Conservation (phyloP, 2,329 filamentous ascomycete genomes). For the Podosphaera fusca region DNA sequence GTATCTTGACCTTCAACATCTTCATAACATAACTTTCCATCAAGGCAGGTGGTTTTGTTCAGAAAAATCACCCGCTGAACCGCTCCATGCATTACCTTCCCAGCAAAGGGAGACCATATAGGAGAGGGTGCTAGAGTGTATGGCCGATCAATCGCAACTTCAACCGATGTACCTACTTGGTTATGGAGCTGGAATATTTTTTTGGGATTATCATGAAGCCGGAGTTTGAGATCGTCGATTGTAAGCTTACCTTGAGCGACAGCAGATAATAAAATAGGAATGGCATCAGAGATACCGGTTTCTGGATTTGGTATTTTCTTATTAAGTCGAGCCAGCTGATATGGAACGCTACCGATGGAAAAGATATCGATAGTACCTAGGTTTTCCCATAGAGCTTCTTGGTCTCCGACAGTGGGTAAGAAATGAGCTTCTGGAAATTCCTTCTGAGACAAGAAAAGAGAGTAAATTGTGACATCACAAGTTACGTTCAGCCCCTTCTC, state of each 20-base stretch:
- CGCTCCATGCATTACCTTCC: constrained; percentile 42
- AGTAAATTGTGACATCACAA: constrained; percentile 63
- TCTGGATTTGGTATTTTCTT: constrained; percentile 31
- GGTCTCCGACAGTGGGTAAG: constrained; percentile 44
- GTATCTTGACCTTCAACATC: constrained; percentile 46
- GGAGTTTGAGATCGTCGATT: constrained; percentile 46
- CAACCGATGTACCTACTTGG: constrained; percentile 47
- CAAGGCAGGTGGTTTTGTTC: constrained; percentile 50
- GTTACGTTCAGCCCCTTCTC: constrained; percentile 63
- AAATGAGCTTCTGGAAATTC: constrained; percentile 45
- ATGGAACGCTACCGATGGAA: constrained; percentile 56
- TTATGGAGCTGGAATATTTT: constrained; percentile 67
- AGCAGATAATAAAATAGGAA: constrained; percentile 54
- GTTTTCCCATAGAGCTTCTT: constrained; percentile 52
- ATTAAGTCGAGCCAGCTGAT: constrained; percentile 40
- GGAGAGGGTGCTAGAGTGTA: constrained; percentile 31
- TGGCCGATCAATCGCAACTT: constrained; percentile 53
- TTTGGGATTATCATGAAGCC: constrained; percentile 58
- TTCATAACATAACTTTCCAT: constrained; percentile 37
- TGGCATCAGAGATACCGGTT: constrained; percentile 46
- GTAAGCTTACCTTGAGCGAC: constrained; percentile 51
- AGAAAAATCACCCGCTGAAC: constrained; percentile 58
- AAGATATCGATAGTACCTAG: constrained; percentile 54
- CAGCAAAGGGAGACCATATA: constrained; percentile 49
- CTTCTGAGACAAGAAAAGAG: constrained; percentile 48